phyloP scores from a whole-genome alignment of 2,329 filamentous ascomycete genomes.

The Exophiala lecanii-corni region DNA sequence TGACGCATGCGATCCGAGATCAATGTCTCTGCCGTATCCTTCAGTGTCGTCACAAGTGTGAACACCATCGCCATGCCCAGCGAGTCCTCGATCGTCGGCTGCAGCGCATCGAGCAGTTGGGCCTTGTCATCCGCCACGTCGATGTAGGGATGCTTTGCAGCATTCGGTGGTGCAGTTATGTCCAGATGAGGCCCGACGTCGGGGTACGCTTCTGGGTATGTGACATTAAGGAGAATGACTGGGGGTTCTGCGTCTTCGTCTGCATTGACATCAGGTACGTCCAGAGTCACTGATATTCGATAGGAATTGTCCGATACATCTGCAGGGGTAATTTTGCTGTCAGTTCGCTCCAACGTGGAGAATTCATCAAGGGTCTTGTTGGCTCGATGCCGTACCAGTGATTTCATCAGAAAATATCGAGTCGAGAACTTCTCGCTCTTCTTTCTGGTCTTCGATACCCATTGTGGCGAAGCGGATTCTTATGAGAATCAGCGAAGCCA shows the following conservation, averaged over 20 bases:
- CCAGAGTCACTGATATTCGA: constrained; percentile 78
- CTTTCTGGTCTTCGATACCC: constrained; percentile 76
- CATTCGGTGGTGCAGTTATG: constrained; percentile 68
- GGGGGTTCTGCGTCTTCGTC: constrained; percentile 59
- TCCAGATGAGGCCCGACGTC: constrained; percentile 81
- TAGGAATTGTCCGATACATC: constrained; percentile 89
- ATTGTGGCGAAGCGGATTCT: constrained; percentile 31
- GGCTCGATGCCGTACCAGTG: constrained; percentile 70
- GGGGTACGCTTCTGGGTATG: constrained; percentile 86
- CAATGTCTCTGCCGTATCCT: constrained; percentile 84
- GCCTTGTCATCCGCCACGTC: constrained; percentile 76
- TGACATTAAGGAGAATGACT: constrained; percentile 74
- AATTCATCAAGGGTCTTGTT: no score
- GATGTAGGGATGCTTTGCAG: constrained; percentile 66
- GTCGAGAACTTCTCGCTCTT: constrained; percentile 95
- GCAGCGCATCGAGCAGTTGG: constrained; percentile 64
- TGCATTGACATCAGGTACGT: constrained; percentile 62
- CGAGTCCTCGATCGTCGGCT: constrained; percentile 80
- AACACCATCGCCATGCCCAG: constrained; percentile 98
- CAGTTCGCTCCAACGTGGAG: no score
- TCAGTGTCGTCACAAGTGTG: constrained; percentile 78
- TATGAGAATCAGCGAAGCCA: no score
- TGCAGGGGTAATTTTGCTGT: no score
- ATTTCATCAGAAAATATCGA: constrained; percentile 99
- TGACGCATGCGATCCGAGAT: constrained; percentile 68